Evolutionary conservation across 208 protist genomes (phyloP), one percentile per base, ranked within the genome.

Genomic region (Wallacemonas sp.): DNA sequence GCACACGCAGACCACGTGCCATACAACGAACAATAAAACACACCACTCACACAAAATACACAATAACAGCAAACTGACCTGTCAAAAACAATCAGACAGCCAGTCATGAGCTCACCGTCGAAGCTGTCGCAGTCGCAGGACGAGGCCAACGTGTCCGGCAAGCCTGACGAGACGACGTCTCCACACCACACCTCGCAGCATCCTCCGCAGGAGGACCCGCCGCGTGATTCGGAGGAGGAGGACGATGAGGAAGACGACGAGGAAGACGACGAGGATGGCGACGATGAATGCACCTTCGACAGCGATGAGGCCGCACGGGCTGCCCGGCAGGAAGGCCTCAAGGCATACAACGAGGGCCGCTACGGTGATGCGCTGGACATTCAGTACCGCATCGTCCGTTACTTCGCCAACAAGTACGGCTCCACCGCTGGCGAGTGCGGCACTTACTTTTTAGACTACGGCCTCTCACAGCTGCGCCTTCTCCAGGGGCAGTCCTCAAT

Each of bases 401-500:
- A 93, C 71, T 88, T 94, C 70, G 68, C 81, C 16, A 75, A 81
- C 57, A 88, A 87, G 64, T 89, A 88, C 60, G 87, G 85, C 34
- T 63, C 85, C 1, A 93, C 85, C 2, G 61, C 72, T 6, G 34
- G 78, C 11, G 48, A 78, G 44, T 88, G 78, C 44, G 87, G 87
- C 52, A 67, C 73, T 36, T 94, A 89, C 78, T 94, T 93, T 62
- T 78, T 96, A 39, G 90, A 96, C 76, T 96, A 96, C 82, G 90
- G 85, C 16, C 83, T 96, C 46, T 93, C 87, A 0, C 87, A 93
- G 81, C 70, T 94, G 52, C 87, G 90, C 17, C 39, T 92, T 21
- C 54, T 94, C 24, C 87, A 93, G 70, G 65, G 58, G 2, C 70
- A 79, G 49, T 81, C 73, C 69, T 76, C 68, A 39, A 73, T 91